A percentile compares a stretch with the other conserved stretches of the same genome.
phyloP scores from a whole-genome alignment of 2,329 filamentous ascomycete species.

The Venturiaceae sp. region DNA sequence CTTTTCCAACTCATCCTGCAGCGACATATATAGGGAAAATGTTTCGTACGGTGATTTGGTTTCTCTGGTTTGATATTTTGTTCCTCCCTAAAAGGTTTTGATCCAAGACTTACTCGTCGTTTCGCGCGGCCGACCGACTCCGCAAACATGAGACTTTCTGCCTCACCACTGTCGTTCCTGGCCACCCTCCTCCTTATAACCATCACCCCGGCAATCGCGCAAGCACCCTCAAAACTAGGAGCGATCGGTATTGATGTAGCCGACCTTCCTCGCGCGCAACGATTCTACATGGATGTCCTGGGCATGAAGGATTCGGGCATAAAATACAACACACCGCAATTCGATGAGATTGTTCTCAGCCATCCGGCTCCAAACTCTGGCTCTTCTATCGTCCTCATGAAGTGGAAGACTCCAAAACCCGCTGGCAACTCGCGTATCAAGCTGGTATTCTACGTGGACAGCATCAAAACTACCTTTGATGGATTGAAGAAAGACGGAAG shows the following conservation, averaged over 20 bases:
- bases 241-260: conserved; percentile 4
- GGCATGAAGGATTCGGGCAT: conserved; percentile 1
- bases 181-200: not conserved
- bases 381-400: conserved; percentile 6
- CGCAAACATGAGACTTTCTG: not conserved
- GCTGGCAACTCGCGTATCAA: not conserved
- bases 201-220: not conserved
- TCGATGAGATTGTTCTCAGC: conserved; percentile 4
- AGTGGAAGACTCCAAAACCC: conserved; percentile 1
- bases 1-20: too few relatives aligned
- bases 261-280: not conserved
- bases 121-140: not conserved
- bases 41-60: too few relatives aligned
- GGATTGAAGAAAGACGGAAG: not conserved
- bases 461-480: not conserved
- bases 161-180: not conserved
- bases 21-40: too few relatives aligned
- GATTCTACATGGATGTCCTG: conserved; percentile 4
- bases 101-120: not conserved
- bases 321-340: not conserved
- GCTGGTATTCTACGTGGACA: conserved; percentile 6
- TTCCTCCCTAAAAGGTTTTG: not conserved
- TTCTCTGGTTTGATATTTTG: too few relatives aligned
- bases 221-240: conserved; percentile 6
- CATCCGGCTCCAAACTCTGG: conserved; percentile 1